These are phyloP conservation scores for Globisporangium spinosum DNA, from an alignment of 352 stramenopile genomes.

Conservation along the genomic window DNA sequence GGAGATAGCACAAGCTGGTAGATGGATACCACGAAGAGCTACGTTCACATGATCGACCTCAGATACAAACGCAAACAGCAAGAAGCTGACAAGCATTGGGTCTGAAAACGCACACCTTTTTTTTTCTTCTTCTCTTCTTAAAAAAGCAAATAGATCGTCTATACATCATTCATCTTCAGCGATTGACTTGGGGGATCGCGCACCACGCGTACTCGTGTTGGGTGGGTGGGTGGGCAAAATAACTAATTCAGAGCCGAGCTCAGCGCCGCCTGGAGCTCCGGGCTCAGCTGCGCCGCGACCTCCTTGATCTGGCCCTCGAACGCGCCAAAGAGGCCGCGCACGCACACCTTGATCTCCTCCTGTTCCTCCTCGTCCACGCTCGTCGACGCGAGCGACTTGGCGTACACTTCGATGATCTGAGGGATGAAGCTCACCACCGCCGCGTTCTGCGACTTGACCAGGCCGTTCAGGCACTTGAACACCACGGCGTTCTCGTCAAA, in stretches of 20 bases:
- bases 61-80: neutral
- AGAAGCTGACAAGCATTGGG: neutral
- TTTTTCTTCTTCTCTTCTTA: neutral
- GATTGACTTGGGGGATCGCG: neutral
- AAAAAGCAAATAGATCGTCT: constrained; percentile 20
- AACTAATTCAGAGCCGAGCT: constrained; percentile 51
- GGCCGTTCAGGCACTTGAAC: constrained; percentile 92
- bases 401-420: constrained; percentile 79
- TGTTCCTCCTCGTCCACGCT: constrained; percentile 76
- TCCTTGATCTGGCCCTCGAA: constrained; percentile 83
- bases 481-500: constrained; percentile 95
- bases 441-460: constrained; percentile 90
- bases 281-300: constrained; percentile 67
- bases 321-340: constrained; percentile 58
- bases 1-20: neutral
- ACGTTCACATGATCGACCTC: neutral
- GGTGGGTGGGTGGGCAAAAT: constrained; percentile 9
- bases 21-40: neutral
- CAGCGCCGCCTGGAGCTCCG: constrained; percentile 65
- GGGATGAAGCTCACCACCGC: constrained; percentile 64
- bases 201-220: neutral
- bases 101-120: constrained; percentile 4
- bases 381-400: constrained; percentile 58
- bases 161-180: constrained; percentile 10
- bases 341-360: constrained; percentile 59